Evolutionary conservation across 2,329 filamentous ascomycete genomes (phyloP).

Genomic region (Aquanectria penicillioides): DNA sequence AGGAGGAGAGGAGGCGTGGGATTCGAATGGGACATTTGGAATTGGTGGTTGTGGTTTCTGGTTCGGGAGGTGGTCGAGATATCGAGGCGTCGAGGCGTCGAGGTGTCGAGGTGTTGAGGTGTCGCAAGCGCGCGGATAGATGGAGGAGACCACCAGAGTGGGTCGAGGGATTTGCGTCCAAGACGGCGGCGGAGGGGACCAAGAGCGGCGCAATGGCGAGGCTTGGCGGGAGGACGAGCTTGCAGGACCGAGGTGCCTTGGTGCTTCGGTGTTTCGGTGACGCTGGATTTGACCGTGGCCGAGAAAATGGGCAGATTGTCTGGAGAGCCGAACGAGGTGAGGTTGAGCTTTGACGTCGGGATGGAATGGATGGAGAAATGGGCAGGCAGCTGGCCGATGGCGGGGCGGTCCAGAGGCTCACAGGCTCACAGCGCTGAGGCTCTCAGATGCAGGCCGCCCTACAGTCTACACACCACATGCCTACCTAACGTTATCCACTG

Average conservation of each 20-base stretch:
- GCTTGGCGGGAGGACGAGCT: too few species aligned
- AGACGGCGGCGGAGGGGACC: not conserved
- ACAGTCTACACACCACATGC: too few species aligned
- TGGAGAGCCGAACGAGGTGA: not conserved
- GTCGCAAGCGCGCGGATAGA: too few species aligned
- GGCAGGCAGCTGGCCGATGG: slow-evolving; percentile 5
- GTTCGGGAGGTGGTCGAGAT: not conserved
- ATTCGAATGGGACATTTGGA: slow-evolving; percentile 48
- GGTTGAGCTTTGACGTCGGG: slow-evolving; percentile 17
- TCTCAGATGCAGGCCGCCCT: too few species aligned
- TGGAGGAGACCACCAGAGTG: too few species aligned
- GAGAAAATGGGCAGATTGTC: slow-evolving; percentile 12
- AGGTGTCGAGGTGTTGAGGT: not conserved
- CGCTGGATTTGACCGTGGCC: not conserved
- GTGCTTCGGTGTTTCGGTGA: not conserved
- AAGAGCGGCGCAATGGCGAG: not conserved
- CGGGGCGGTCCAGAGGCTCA: too few species aligned
- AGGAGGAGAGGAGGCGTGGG: slow-evolving; percentile 69
- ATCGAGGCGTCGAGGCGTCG: not conserved
- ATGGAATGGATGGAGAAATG: slow-evolving; percentile 17
- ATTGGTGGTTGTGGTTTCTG: not conserved
- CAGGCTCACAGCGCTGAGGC: too few species aligned
- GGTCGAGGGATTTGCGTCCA: slow-evolving; percentile 8
- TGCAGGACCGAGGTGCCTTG: too few species aligned
- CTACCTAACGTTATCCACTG: too few species aligned